Percentiles rank a stretch among this genome's conserved stretches.
Evolutionary conservation across 1,284 basidiomycete genomes (phyloP).

Genomic region (Vanrija pseudolonga): DNA sequence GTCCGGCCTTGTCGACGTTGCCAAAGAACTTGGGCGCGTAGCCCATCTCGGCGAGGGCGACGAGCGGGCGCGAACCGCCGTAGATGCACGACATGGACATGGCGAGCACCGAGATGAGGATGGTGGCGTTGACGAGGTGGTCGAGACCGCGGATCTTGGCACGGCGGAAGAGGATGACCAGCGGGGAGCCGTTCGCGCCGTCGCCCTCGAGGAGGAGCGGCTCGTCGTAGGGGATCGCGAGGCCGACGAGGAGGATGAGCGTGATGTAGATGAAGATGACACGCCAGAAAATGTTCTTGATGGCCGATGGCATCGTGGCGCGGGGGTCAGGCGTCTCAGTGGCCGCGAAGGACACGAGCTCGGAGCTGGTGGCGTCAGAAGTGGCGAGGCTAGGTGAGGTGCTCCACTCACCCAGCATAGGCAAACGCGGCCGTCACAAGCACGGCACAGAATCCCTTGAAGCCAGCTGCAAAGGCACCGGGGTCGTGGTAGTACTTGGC

Average conservation of each 20-base stretch:
- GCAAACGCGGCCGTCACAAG: constrained; percentile 65
- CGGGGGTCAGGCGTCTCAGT: constrained; percentile 29
- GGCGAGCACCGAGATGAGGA: constrained; percentile 48
- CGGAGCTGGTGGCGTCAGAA: constrained; percentile 55
- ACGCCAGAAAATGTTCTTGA: constrained; percentile 52
- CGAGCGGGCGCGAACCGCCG: constrained; percentile 46
- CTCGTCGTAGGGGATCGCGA: constrained; percentile 50
- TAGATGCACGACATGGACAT: constrained; percentile 46
- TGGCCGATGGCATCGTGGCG: constrained; percentile 10
- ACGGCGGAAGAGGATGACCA: constrained; percentile 52
- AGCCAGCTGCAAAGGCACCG: constrained; percentile 49
- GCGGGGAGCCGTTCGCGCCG: constrained; percentile 52
- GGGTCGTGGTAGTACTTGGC: constrained; percentile 40
- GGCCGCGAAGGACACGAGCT: constrained; percentile 74
- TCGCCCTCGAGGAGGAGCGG: constrained; percentile 42
- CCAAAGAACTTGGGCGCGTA: constrained; percentile 51
- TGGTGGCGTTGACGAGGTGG: constrained; percentile 53
- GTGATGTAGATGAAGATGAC: constrained; percentile 53
- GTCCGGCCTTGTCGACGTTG: constrained; percentile 54
- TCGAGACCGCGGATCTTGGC: constrained; percentile 51
- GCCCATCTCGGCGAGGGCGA: constrained; percentile 45
- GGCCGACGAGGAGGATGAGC: constrained; percentile 52
- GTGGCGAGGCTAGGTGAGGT: background rate
- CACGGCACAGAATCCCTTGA: constrained; percentile 49
- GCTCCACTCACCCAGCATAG: constrained; percentile 57